Evolutionary conservation across 2,329 filamentous ascomycete genomes (phyloP), one percentile per base, ranked within the genome.

Genomic region (Reticulascus tulasneorum): DNA sequence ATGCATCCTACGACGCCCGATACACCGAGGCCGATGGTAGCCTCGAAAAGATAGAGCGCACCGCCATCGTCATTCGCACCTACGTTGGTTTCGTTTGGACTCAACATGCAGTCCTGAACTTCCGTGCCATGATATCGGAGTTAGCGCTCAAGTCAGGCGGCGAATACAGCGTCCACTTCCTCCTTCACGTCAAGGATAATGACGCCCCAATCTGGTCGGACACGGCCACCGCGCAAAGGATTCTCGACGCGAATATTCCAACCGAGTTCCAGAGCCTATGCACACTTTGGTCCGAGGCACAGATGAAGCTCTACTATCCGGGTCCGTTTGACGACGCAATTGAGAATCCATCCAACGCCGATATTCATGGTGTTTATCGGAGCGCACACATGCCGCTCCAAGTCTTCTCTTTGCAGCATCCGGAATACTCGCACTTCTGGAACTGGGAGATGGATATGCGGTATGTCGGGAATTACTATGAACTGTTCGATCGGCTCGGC

Each of bases 181-280:
- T 94, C 23, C 74, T 94, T 24, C 87, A 94, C 48, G 86, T 94
- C 47, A 87, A 86, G 50, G 84, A 94, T 56, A 75, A 84, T 48
- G 78, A 85, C 50, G 65, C 82, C 26, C 85, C 84, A 28, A 87
- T 94, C 47, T 94, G 85, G 84, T 79, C 86, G 1, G 86, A 93
- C 50, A 77, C 84, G 13, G 71, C 75, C 21, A 83, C 80, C 0
- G 86, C 88, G 40, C 75, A 88, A 48, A 71, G 75, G 12, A 76
- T 91, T 51, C 67, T 94, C 53, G 73, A 79, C 54, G 64, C 75
- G 52, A 71, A 82, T 50, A 60, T 84, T 50, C 70, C 86, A 1
- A 68, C 75, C 41, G 86, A 91, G 53, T 94, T 94, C 60, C 84
- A 82, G 54, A 78, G 82, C 42, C 77, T 94, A 58, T 85, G 83